phyloP scores from a whole-genome alignment of 768 basidiomycete genomes.

The Amanita polypyramis region DNA sequence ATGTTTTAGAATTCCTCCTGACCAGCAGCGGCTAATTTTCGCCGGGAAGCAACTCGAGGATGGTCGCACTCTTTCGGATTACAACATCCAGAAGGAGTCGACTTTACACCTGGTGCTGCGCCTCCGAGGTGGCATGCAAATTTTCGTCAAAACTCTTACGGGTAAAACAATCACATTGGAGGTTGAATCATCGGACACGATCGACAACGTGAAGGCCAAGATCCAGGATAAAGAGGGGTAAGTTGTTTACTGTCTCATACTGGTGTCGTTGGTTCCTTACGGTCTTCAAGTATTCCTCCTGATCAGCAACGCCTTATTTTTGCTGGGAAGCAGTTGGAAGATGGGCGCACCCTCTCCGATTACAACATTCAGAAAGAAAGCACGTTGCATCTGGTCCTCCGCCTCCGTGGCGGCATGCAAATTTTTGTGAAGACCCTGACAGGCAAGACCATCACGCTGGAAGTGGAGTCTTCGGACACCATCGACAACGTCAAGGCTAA shows the following conservation, averaged over 20 bases:
- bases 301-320: conserved; percentile 76
- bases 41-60: conserved; percentile 8
- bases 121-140: conserved; percentile 26
- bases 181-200: conserved; percentile 63
- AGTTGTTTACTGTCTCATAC: conserved; percentile 11
- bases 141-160: conserved; percentile 46
- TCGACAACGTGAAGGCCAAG: conserved; percentile 69
- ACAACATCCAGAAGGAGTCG: conserved; percentile 8
- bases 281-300: conserved; percentile 46
- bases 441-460: conserved; percentile 86
- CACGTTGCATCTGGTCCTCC: conserved; percentile 44
- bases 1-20: conserved; percentile 5
- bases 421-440: conserved; percentile 86
- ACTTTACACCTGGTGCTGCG: conserved; percentile 7
- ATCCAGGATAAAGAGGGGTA: conserved; percentile 86
- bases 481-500: conserved; percentile 75
- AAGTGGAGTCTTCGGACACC: conserved; percentile 71
- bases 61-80: conserved; percentile 8
- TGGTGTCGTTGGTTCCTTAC: conserved; percentile 9
- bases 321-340: conserved; percentile 78
- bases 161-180: conserved; percentile 74
- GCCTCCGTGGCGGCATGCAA: conserved; percentile 53
- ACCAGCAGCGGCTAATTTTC: conserved; percentile 7
- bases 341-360: conserved; percentile 65
- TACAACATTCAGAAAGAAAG: conserved; percentile 63